phyloP scores from a whole-genome alignment of 2,329 filamentous ascomycete genomes.

The Aspergillus latus region DNA sequence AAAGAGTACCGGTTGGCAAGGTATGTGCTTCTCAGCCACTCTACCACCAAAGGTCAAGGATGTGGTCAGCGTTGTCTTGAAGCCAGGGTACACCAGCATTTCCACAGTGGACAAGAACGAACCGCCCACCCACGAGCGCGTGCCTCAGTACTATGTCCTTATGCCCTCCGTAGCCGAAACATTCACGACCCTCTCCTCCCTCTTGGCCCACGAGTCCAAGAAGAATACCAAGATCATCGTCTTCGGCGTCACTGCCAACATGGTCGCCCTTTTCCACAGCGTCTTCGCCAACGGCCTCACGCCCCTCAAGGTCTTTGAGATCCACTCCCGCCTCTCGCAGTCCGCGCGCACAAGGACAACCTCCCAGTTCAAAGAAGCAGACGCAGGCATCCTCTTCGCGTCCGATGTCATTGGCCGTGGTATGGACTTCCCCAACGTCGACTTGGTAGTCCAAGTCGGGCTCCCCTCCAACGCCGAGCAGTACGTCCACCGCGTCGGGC shows the following conservation, averaged over 20 bases:
- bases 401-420: constrained; percentile 49
- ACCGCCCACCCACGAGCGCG: constrained; percentile 65
- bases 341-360: constrained; percentile 61
- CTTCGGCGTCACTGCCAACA: constrained; percentile 75
- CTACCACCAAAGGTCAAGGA: constrained; percentile 78
- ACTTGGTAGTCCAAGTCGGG: constrained; percentile 51
- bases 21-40: constrained; percentile 86
- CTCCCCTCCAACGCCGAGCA: constrained; percentile 53
- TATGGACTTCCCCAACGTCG: constrained; percentile 54
- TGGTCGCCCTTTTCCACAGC: constrained; percentile 58
- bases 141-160: constrained; percentile 51
- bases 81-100: constrained; percentile 73
- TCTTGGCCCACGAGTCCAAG: constrained; percentile 47
- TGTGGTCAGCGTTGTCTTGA: constrained; percentile 66
- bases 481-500: constrained; percentile 54
- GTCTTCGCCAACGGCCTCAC: constrained; percentile 50
- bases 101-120: constrained; percentile 80
- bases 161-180: constrained; percentile 46
- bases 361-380: constrained; percentile 34
- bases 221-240: constrained; percentile 78
- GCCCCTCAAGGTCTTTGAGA: constrained; percentile 52
- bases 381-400: constrained; percentile 53
- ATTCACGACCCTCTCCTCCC: constrained; percentile 47
- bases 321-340: constrained; percentile 78
- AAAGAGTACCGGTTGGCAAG: constrained; percentile 47